Conservation (phyloP, 2,329 filamentous ascomycete species). For the Ceratocystis alfenasii region DNA sequence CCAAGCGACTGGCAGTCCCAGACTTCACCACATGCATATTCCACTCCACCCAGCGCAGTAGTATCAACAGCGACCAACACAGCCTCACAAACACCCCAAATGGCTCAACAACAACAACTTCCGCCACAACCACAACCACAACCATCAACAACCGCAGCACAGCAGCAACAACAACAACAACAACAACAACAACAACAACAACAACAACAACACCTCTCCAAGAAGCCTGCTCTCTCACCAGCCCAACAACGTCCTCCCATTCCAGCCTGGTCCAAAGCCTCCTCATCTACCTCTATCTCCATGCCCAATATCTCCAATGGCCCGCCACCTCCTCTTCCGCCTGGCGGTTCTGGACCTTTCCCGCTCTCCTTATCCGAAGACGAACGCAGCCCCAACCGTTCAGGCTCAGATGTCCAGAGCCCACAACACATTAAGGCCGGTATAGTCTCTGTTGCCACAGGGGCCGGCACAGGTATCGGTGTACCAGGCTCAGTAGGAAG, state of each 20-base stretch:
- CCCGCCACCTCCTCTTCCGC: background rate
- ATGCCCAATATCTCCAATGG: background rate
- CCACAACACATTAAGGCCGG: slow-evolving; percentile 36
- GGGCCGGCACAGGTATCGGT: slow-evolving; percentile 22
- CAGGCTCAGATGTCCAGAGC: slow-evolving; percentile 40
- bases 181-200: slow-evolving; percentile 8
- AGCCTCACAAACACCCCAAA: slow-evolving; percentile 5
- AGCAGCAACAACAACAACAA: background rate
- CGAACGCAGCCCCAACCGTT: slow-evolving; percentile 44
- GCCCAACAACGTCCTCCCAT: slow-evolving; percentile 41
- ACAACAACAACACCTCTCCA: slow-evolving; percentile 13
- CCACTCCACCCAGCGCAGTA: background rate
- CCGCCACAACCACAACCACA: background rate
- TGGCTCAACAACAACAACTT: slow-evolving; percentile 4
- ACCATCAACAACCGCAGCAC: slow-evolving; percentile 3
- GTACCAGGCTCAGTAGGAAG: slow-evolving; percentile 28
- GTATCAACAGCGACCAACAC: background rate
- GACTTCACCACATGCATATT: slow-evolving; percentile 6
- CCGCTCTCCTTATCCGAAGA: slow-evolving; percentile 49
- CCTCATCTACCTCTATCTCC: slow-evolving; percentile 14
- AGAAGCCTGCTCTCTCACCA: slow-evolving; percentile 33
- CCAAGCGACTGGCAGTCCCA: slow-evolving; percentile 1
- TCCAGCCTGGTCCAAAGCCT: slow-evolving; percentile 36
- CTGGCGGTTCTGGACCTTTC: slow-evolving; percentile 29
- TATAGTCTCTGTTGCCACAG: background rate